These are phyloP conservation scores for Ceriops zippeliana DNA, from an alignment of 345 rosid species.

Conservation along the genomic window DNA sequence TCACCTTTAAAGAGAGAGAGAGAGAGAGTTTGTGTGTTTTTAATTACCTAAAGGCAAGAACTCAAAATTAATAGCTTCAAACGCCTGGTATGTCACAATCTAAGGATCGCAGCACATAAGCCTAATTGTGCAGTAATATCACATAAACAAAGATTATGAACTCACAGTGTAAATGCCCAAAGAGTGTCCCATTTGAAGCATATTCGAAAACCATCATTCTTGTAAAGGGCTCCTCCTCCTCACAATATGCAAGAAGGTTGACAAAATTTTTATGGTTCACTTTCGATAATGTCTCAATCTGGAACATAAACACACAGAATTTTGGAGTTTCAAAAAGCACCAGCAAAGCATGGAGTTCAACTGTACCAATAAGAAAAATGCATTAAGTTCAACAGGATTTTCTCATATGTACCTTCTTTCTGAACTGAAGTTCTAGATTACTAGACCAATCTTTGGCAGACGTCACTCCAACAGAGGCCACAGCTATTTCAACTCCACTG, in stretches of 20 bases:
- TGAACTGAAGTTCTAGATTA: conserved; percentile 56
- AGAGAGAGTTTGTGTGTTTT: too few relatives aligned
- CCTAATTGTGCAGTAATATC: neutral
- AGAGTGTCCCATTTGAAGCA: conserved; percentile 90
- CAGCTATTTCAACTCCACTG: conserved; percentile 87
- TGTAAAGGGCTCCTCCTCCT: conserved; percentile 71
- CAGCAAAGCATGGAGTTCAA: neutral
- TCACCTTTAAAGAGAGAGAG: too few relatives aligned
- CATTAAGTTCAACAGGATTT: neutral
- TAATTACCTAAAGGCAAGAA: too few relatives aligned
- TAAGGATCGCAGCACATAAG: neutral
- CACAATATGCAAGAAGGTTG: conserved; percentile 83
- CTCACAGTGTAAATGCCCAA: conserved; percentile 90
- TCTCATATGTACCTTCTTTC: conserved; percentile 61
- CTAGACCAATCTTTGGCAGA: conserved; percentile 67
- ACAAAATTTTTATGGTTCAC: conserved; percentile 90
- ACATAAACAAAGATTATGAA: neutral
- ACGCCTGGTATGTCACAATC: too few relatives aligned
- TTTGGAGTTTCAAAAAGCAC: conserved; percentile 1
- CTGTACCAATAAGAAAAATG: neutral
- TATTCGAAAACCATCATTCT: conserved; percentile 95
- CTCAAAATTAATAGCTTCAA: too few relatives aligned
- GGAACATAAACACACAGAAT: conserved; percentile 19
- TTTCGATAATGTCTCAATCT: conserved; percentile 74
- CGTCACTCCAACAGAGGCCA: conserved; percentile 44